phyloP scores from a whole-genome alignment of 495 filamentous ascomycete genomes.

The Penicillium nucicola region DNA sequence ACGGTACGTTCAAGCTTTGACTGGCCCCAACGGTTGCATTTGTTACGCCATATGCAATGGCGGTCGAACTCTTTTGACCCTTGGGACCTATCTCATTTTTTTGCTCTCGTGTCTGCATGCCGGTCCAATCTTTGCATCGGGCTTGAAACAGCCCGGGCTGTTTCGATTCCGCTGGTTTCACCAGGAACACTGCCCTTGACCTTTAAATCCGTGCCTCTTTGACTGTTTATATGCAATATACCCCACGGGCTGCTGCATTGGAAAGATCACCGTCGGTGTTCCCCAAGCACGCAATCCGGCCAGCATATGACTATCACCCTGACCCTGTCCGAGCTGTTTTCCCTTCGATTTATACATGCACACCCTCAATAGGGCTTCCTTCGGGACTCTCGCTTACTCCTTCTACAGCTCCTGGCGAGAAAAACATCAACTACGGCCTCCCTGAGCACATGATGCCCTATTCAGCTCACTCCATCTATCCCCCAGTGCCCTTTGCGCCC shows the following conservation, averaged over 20 bases:
- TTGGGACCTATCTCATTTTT: neutral
- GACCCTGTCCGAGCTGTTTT: slow-evolving; percentile 11
- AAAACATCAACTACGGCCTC: slow-evolving; percentile 42
- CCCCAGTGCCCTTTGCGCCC: slow-evolving; percentile 41
- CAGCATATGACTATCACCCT: slow-evolving; percentile 32
- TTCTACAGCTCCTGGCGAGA: slow-evolving; percentile 31
- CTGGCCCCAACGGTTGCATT: slow-evolving; percentile 36
- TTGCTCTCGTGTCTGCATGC: neutral
- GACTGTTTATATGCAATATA: too few species aligned
- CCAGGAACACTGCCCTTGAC: too few species aligned
- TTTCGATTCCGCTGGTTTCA: too few species aligned
- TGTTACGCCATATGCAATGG: slow-evolving; percentile 31
- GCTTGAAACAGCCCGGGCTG: too few species aligned
- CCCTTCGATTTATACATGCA: slow-evolving; percentile 10
- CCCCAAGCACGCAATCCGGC: slow-evolving; percentile 43
- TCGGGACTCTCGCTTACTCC: slow-evolving; percentile 23
- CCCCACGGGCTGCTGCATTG: neutral
- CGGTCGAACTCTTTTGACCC: neutral
- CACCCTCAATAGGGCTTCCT: slow-evolving; percentile 13
- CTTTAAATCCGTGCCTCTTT: too few species aligned
- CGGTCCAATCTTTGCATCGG: neutral
- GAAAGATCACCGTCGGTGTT: slow-evolving; percentile 21
- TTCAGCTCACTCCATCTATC: slow-evolving; percentile 43
- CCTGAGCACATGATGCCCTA: slow-evolving; percentile 46
- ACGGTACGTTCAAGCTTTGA: slow-evolving; percentile 32